phyloP scores from a whole-genome alignment of 441 rosid genomes.

The Gossypium aridum region DNA sequence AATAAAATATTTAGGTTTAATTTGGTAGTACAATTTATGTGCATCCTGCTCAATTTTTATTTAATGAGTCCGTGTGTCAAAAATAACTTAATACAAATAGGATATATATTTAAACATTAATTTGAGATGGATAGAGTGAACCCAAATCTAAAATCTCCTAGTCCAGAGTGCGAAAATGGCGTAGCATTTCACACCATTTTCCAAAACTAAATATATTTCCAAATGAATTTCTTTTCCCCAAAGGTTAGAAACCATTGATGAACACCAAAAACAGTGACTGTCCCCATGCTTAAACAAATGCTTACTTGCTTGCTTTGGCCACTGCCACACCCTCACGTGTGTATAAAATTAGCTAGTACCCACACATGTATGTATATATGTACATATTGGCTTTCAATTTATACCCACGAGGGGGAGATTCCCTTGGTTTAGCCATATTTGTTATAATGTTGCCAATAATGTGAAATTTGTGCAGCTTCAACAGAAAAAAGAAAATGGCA shows the following conservation, averaged over 20 bases:
- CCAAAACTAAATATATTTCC: not conserved
- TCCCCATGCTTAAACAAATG: not conserved
- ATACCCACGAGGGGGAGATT: constrained; percentile 30
- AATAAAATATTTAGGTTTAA: too few species aligned
- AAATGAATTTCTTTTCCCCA: not conserved
- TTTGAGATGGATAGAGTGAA: not conserved
- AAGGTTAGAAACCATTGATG: not conserved
- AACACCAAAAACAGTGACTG: constrained; percentile 4
- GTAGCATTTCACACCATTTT: not conserved
- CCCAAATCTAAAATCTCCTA: not conserved
- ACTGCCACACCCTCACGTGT: not conserved
- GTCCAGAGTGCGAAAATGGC: not conserved
- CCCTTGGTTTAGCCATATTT: constrained; percentile 33
- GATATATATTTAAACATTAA: too few species aligned
- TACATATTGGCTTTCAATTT: not conserved
- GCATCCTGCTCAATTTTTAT: too few species aligned
- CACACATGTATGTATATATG: not conserved
- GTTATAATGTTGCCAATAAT: not conserved
- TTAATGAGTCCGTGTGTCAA: too few species aligned
- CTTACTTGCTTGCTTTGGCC: not conserved
- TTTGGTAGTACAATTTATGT: too few species aligned
- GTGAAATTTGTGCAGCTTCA: not conserved
- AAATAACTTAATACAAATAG: too few species aligned
- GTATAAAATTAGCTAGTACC: not conserved
- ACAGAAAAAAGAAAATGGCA: not conserved